Evolutionary conservation across 495 filamentous ascomycete genomes (phyloP).

Genomic region (Hyaloscypha bicolor): DNA sequence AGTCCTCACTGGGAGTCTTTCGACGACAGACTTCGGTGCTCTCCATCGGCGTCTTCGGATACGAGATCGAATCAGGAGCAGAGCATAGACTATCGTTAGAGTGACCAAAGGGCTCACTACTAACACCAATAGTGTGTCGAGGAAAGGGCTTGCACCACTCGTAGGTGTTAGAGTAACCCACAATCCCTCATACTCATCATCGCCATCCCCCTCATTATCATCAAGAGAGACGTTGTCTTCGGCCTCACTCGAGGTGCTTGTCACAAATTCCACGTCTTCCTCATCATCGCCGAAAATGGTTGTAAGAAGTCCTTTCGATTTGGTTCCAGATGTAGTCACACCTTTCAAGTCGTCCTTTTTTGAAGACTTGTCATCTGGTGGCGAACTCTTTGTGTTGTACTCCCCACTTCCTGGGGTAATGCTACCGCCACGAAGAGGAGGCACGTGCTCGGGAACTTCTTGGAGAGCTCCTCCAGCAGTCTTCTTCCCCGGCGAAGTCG

Average conservation of each 20-base stretch:
- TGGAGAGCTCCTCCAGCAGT: constrained; percentile 35
- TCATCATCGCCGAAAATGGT: constrained; percentile 52
- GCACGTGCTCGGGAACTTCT: constrained; percentile 39
- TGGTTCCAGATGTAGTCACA: constrained; percentile 19
- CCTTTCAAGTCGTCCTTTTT: constrained; percentile 20
- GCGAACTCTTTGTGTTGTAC: constrained; percentile 48
- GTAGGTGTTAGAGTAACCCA: constrained; percentile 96
- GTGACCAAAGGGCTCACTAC: constrained; percentile 93
- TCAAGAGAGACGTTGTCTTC: constrained; percentile 8
- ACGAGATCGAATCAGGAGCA: constrained; percentile 84
- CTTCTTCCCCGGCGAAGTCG: constrained; percentile 27
- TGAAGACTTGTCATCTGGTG: constrained; percentile 6
- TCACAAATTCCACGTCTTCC: constrained; percentile 32
- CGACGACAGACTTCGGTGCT: constrained; percentile 93
- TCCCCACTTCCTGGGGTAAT: constrained; percentile 80
- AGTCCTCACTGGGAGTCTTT: constrained; percentile 89
- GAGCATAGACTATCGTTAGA: constrained; percentile 86
- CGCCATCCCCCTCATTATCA: constrained; percentile 23
- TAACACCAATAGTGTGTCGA: constrained; percentile 91
- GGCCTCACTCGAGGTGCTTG: constrained; percentile 21
- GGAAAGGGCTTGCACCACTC: constrained; percentile 89
- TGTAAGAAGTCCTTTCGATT: constrained; percentile 41
- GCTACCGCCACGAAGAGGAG: constrained; percentile 62
- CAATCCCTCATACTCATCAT: constrained; percentile 71
- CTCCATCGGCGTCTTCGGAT: constrained; percentile 91